A percentile compares a stretch with the other conserved stretches of the same genome.
Conservation (phyloP, 2,329 filamentous ascomycete species). For the Cladophialophora yegresii region DNA sequence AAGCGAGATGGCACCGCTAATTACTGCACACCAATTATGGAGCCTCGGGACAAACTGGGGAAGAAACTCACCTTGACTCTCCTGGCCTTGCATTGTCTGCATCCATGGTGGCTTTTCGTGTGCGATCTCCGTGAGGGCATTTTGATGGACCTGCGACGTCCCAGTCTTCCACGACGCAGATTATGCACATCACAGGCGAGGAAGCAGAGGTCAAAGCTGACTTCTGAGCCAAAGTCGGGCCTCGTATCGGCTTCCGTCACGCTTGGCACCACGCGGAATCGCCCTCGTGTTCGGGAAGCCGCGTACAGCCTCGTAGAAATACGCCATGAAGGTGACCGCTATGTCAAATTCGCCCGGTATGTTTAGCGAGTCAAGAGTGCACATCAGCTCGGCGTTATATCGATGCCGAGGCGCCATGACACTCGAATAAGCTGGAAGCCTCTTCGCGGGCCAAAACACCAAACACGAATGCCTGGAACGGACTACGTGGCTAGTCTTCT, state of each 20-base stretch:
- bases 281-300: constrained; percentile 17
- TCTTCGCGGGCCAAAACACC: neutral
- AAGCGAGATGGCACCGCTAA: constrained; percentile 14
- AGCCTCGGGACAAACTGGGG: constrained; percentile 7
- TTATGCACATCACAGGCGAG: neutral
- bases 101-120: constrained; percentile 38
- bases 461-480: neutral
- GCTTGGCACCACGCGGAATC: constrained; percentile 11
- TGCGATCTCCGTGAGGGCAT: constrained; percentile 37
- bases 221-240: constrained; percentile 4
- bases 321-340: neutral
- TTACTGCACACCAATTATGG: constrained; percentile 18
- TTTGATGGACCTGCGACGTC: neutral
- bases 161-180: neutral
- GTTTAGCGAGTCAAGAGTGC: neutral
- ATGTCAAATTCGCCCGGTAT: neutral
- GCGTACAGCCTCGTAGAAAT: constrained; percentile 11
- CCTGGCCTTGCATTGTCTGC: constrained; percentile 35
- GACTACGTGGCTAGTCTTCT: neutral
- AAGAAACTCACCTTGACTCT: constrained; percentile 36
- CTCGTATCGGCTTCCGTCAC: constrained; percentile 15
- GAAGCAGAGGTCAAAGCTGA: constrained; percentile 4
- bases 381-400: constrained; percentile 1
- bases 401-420: neutral
- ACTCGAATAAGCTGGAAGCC: neutral